These are phyloP conservation scores for Fusarium concolor DNA, from an alignment of 2,329 filamentous ascomycete species.

Conservation along the genomic window DNA sequence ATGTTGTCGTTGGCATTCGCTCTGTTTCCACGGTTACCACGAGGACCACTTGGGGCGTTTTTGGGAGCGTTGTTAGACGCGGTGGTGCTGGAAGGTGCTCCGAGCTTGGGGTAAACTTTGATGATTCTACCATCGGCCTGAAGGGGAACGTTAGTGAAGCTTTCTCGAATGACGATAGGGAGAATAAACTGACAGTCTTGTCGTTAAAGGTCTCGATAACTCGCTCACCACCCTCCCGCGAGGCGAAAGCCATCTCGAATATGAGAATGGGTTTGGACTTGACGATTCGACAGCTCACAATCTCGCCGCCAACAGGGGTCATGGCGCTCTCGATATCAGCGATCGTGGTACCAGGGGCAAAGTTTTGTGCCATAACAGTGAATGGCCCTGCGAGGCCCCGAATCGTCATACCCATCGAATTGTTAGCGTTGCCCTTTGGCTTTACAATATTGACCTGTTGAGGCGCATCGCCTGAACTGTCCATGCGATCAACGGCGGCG, in stretches of 20 bases:
- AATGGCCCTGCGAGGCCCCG: slow-evolving; percentile 79
- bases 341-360: slow-evolving; percentile 82
- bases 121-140: slow-evolving; percentile 80
- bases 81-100: slow-evolving; percentile 46
- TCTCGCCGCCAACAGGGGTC: slow-evolving; percentile 77
- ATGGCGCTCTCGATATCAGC: slow-evolving; percentile 87
- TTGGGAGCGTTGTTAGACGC: slow-evolving; percentile 26
- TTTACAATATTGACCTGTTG: slow-evolving; percentile 53
- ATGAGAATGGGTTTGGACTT: slow-evolving; percentile 78
- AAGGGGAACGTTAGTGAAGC: not conserved
- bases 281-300: slow-evolving; percentile 74
- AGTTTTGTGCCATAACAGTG: slow-evolving; percentile 81
- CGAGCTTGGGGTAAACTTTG: slow-evolving; percentile 76
- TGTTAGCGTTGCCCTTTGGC: slow-evolving; percentile 21
- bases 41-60: slow-evolving; percentile 51
- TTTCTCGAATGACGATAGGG: not conserved
- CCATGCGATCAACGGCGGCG: slow-evolving; percentile 58
- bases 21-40: slow-evolving; percentile 42
- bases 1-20: slow-evolving; percentile 53
- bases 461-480: slow-evolving; percentile 49
- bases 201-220: slow-evolving; percentile 83
- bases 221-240: slow-evolving; percentile 76
- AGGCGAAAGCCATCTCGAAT: slow-evolving; percentile 80
- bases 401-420: slow-evolving; percentile 71
- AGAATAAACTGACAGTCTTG: slow-evolving; percentile 65